Evolutionary conservation across 2,329 filamentous ascomycete genomes (phyloP), one percentile per base, ranked within the genome.

Genomic region (Gaeumannomyces sp.): DNA sequence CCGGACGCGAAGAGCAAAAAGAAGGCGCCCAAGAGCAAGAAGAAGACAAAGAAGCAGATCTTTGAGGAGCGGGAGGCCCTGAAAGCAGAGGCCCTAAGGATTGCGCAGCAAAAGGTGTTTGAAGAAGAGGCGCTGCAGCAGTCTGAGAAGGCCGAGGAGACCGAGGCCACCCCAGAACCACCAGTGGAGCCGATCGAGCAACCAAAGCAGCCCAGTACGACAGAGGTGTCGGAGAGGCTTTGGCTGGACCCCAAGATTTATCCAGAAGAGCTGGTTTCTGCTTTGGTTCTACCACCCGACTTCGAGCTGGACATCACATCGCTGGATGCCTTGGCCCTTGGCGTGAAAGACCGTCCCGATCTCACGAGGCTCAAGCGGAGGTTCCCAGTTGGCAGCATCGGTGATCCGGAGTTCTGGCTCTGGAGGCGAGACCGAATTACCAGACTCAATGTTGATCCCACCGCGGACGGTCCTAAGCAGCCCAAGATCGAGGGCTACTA

Each of bases 1-100:
- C 75, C 77, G 22, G 74, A 72, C 13, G 74, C 77, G 35, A 84
- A 84, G 69, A 72, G 76, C 1, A 84, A 85, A 73, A 86, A 85
- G 75, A 89, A 87, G 75, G 80, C 81, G 56, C 69, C 83, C 4
- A 91, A 91, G 79, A 92, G 85, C 79, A 91, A 90, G 75, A 85
- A 86, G 79, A 92, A 91, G 76, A 85, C 89, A 0, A 93, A 93
- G 81, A 93, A 91, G 74, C 88, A 93, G 72, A 74, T 91, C 3
- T 84, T 89, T 60, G 87, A 90, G 72, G 88, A 92, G 72, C 81
- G 83, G 27, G 84, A 89, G 70, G 84, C 84, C 14, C 76, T 86
- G 64, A 86, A 80, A 66, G 80, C 84, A 65, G 82, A 85, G 45
- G 45, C 45, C 14, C 45, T 53, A 1, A 53, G 45, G 45, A 25